Evolutionary conservation across 2,329 filamentous ascomycete genomes (phyloP).

Genomic region (Fusarium sp.): DNA sequence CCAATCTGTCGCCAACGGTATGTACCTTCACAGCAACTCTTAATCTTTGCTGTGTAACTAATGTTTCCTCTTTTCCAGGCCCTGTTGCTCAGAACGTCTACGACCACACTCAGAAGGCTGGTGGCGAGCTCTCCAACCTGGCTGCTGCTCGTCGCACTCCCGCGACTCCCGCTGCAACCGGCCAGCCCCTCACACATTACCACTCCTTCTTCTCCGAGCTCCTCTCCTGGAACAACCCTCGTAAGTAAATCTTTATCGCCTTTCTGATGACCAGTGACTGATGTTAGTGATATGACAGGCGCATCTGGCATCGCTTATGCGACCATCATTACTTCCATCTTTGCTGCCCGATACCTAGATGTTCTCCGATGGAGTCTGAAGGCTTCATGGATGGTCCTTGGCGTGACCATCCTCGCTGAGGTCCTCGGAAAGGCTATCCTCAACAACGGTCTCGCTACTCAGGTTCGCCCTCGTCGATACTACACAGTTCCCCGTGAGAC

Average conservation of each 20-base stretch:
- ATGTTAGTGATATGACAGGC: slow-evolving; percentile 56
- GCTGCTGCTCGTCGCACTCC: slow-evolving; percentile 70
- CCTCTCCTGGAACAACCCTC: slow-evolving; percentile 77
- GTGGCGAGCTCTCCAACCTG: slow-evolving; percentile 69
- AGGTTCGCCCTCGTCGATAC: slow-evolving; percentile 76
- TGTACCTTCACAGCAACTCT: slow-evolving; percentile 38
- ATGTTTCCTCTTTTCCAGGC: slow-evolving; percentile 55
- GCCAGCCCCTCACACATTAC: slow-evolving; percentile 76
- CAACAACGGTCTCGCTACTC: slow-evolving; percentile 72
- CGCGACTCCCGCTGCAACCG: slow-evolving; percentile 66
- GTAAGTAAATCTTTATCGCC: slow-evolving; percentile 58
- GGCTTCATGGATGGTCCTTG: slow-evolving; percentile 73
- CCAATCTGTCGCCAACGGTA: slow-evolving; percentile 63
- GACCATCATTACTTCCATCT: slow-evolving; percentile 69
- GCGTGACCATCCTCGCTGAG: slow-evolving; percentile 72
- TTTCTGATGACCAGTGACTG: slow-evolving; percentile 29
- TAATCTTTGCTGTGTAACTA: slow-evolving; percentile 26
- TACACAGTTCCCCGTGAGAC: slow-evolving; percentile 75
- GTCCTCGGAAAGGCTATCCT: slow-evolving; percentile 71
- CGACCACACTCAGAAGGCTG: slow-evolving; percentile 68
- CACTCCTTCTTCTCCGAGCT: slow-evolving; percentile 79
- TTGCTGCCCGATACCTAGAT: slow-evolving; percentile 75
- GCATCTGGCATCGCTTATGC: slow-evolving; percentile 75
- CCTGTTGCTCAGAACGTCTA: slow-evolving; percentile 71
- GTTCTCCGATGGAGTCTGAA: slow-evolving; percentile 75